Evolutionary conservation across 768 basidiomycete genomes (phyloP), one percentile per base, ranked within the genome.

Genomic region (Podaxis carcinomalis): DNA sequence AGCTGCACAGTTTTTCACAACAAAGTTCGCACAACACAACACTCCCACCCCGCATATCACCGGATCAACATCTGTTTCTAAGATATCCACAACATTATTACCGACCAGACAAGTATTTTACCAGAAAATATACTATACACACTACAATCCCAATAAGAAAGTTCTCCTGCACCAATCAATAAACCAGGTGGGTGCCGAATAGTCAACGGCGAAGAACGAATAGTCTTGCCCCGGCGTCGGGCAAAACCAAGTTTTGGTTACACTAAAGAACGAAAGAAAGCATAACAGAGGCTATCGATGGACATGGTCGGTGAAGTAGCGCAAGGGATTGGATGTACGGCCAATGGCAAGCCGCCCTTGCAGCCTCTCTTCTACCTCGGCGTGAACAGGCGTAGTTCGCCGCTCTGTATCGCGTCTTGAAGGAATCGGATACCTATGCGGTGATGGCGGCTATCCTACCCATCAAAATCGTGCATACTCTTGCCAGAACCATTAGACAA

Each of bases 1-100:
- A 80, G 75, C 85, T 87, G 83, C 84, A 87, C 83, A 87, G 86
- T 87, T 87, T 83, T 81, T 80, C 76, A 68, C 67, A 78, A 83
- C 84, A 86, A 86, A 74, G 83, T 87, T 87, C 75, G 75, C 65
- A 67, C 59, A 61, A 46, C 56, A 50, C 63, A 58, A 60, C 39
- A 59, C 27, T 4, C n/a, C 44, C 27, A 42, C 42, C 13, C 36
- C 62, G 61, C 64, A 51, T 21, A 46, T 60, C 52, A 36, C 59
- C 59, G 59, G 53, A 54, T 54, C 51, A 61, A 54, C 40, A 40
- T 42, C 37, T 42, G 10, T 51, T 23, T 59, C 50, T 27, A 56
- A 14, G 28, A 16, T 44, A 56, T 56, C 9, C 54, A 40, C 40
- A 56, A 1, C 44, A 56, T 32, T 32, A 32, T 56, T 56, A 56